A percentile compares a stretch with the other conserved stretches of the same genome.
phyloP scores from a whole-genome alignment of 139 green algal species.

The Chlorella sp. region DNA sequence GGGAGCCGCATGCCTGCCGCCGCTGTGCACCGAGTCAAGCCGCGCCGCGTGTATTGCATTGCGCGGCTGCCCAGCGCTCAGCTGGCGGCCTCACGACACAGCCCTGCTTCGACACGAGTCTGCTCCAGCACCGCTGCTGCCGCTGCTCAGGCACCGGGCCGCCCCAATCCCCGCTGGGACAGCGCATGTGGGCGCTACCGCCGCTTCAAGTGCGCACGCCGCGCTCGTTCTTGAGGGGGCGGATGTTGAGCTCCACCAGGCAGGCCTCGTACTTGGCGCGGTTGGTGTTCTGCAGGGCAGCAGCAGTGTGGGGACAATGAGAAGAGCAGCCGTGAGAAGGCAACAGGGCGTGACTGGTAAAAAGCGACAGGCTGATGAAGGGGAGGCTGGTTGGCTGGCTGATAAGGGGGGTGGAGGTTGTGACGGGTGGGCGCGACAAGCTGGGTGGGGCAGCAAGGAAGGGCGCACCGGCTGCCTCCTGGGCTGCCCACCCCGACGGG shows the following conservation, averaged over 20 bases:
- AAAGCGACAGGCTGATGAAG: no score
- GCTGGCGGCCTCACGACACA: background rate
- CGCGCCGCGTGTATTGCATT: background rate
- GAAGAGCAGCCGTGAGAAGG: background rate
- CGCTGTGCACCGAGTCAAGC: background rate
- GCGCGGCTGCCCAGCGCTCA: background rate
- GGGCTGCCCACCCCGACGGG: no score
- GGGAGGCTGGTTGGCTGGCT: background rate
- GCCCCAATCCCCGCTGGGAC: no score
- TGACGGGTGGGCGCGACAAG: no score
- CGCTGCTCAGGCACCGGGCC: no score
- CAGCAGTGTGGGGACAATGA: background rate
- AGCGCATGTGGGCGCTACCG: background rate
- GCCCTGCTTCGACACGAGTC: no score
- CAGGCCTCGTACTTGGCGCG: constrained; percentile 31
- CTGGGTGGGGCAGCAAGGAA: no score
- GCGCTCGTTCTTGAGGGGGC: constrained; percentile 35
- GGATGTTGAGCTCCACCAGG: constrained; percentile 34
- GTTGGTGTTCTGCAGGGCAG: constrained; percentile 18
- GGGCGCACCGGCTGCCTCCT: background rate
- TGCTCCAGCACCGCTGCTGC: background rate
- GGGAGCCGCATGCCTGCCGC: no score
- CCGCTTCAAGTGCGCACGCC: constrained; percentile 1
- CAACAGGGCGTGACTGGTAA: background rate
- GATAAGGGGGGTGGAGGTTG: background rate